Percentiles rank a stretch among this genome's conserved stretches.
Evolutionary conservation across 2,329 filamentous ascomycete genomes (phyloP).

Genomic region (Zymoseptoria tritici): DNA sequence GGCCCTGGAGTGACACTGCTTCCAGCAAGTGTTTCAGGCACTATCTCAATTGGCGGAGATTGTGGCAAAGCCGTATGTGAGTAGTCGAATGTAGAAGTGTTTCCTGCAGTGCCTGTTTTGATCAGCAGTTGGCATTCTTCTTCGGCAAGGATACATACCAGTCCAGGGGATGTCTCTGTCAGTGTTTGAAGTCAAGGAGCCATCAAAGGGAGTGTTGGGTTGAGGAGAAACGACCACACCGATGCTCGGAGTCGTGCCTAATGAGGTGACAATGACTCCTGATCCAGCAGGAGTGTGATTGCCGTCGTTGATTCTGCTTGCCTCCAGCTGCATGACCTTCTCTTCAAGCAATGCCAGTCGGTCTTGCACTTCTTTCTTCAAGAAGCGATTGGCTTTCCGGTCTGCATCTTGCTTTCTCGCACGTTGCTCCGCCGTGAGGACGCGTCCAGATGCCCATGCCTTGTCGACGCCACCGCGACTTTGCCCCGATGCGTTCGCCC

Average conservation of each 20-base stretch:
- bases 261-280: neutral
- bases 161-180: neutral
- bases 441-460: slow-evolving; percentile 18
- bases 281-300: neutral
- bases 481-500: slow-evolving; percentile 2
- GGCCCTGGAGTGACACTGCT: neutral
- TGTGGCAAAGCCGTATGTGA: neutral
- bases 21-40: neutral
- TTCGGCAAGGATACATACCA: neutral
- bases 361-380: slow-evolving; percentile 21
- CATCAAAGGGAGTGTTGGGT: neutral
- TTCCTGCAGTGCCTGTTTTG: neutral
- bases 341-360: slow-evolving; percentile 16
- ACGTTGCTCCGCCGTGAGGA: slow-evolving; percentile 18
- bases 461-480: slow-evolving; percentile 5
- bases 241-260: neutral
- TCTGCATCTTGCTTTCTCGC: slow-evolving; percentile 19
- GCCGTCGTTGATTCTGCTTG: neutral
- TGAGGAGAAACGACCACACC: neutral
- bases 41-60: neutral
- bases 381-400: slow-evolving; percentile 18
- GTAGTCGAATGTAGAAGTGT: neutral
- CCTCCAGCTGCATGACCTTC: slow-evolving; percentile 13
- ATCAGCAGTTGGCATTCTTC: neutral
- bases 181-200: neutral